Percentiles rank a stretch among this genome's conserved stretches.
These are phyloP conservation scores for Fraxinus greggii DNA, from an alignment of 305 asterid genomes.

Conservation along the genomic window DNA sequence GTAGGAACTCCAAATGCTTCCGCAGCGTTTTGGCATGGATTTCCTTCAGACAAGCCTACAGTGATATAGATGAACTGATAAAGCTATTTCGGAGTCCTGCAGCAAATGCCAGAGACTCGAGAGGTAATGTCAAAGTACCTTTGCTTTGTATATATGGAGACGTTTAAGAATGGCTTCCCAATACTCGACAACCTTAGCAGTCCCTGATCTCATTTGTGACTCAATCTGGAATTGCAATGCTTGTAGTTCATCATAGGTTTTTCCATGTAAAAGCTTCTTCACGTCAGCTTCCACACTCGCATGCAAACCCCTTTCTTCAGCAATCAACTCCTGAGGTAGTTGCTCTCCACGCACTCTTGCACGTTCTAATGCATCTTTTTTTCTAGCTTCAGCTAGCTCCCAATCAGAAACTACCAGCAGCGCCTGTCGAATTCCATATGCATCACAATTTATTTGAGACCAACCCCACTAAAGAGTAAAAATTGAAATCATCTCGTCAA, in stretches of 20 bases:
- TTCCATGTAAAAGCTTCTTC: slow-evolving; percentile 51
- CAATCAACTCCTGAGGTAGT: slow-evolving; percentile 57
- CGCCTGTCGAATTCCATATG: slow-evolving; percentile 39
- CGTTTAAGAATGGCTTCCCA: slow-evolving; percentile 75
- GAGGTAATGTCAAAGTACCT: slow-evolving; percentile 38
- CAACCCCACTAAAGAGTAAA: background rate
- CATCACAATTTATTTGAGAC: background rate
- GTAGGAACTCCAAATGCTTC: slow-evolving; percentile 55
- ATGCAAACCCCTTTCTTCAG: slow-evolving; percentile 68
- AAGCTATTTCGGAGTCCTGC: background rate
- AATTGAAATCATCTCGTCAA: background rate
- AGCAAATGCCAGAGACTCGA: slow-evolving; percentile 21
- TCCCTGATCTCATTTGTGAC: slow-evolving; percentile 69
- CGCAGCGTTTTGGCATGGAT: slow-evolving; percentile 72
- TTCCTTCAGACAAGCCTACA: slow-evolving; percentile 75
- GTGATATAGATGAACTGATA: slow-evolving; percentile 28
- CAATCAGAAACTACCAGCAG: slow-evolving; percentile 63
- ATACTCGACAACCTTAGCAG: slow-evolving; percentile 71
- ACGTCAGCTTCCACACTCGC: slow-evolving; percentile 65
- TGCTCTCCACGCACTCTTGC: slow-evolving; percentile 74
- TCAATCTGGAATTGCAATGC: slow-evolving; percentile 53
- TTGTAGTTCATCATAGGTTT: slow-evolving; percentile 50
- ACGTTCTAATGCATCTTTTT: slow-evolving; percentile 65
- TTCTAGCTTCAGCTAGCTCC: slow-evolving; percentile 73
- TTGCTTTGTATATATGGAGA: slow-evolving; percentile 72